Base-by-base conservation (phyloP, 441 rosid species). In the Gossypium lobatum region DNA sequence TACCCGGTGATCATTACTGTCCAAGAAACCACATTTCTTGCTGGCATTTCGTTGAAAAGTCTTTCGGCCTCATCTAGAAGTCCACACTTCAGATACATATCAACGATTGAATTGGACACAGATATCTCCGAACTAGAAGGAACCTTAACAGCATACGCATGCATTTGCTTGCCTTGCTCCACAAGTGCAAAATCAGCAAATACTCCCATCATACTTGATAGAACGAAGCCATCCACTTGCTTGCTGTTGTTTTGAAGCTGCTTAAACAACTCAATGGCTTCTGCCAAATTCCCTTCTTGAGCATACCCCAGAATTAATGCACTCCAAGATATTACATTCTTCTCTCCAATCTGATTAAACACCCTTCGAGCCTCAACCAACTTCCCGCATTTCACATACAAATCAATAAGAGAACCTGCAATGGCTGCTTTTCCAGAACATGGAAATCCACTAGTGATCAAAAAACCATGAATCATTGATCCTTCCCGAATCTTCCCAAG, bases 11-110 rank as follows among this genome's bases (percentile, higher is more conserved):
- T 93, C 93, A 93, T 83, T 23, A 87, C 83, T 0, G 98, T 93
- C 98, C 98, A 95, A 45, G 98, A 89, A 58, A 95, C 86, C 78
- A 89, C 88, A 83, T 88, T 83, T 79, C 76, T 86, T 4, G 73
- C 59, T 0, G 86, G 79, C 90, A 93, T 90, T 81, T 87, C 76
- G n/a, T 52, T 2, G 37, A 95, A 93, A 57, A 70, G 76, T 77
- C 70, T 83, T 72, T 88, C 87, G 34, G 98, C 97, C 16, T 89
- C 93, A 11, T 89, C 88, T 1, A 87, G 77, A 42, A 84, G 54
- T 55, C 97, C 98, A 71, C 92, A 89, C 64, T 92, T 95, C 73
- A 95, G 90, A 77, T 94, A 94, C 97, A 94, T 89, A 75, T 94
- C 97, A 66, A 91, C 75, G 54, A 86, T 59, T 2, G 97, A 88